A percentile compares a stretch with the other conserved stretches of the same genome.
Conservation (phyloP, 805 yeast genomes). For the Sugiyamaella boreocaroliniensis region DNA sequence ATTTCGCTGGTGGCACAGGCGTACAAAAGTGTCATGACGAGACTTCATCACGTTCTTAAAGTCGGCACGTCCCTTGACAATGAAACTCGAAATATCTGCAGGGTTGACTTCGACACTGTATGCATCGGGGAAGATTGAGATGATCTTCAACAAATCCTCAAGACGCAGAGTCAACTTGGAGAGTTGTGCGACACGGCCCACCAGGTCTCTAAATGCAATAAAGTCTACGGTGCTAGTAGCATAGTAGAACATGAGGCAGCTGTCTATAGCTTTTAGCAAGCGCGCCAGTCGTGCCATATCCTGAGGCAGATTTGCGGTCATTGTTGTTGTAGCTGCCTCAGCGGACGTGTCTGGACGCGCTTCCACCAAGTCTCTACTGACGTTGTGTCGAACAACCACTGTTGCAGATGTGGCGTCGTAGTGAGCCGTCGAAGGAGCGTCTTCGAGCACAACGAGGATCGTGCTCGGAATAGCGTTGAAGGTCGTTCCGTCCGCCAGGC, state of each 20-base stretch:
- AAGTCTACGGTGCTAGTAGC: slow-evolving; percentile 21
- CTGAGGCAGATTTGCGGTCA: background rate
- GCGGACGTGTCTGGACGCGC: no score
- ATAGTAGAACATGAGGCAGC: slow-evolving; percentile 18
- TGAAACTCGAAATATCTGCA: background rate
- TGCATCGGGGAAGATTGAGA: slow-evolving; percentile 20
- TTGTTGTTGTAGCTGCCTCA: no score
- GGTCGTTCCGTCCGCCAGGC: background rate
- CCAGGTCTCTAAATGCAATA: slow-evolving; percentile 18
- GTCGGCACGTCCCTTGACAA: slow-evolving; percentile 1
- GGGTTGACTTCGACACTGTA: slow-evolving; percentile 14
- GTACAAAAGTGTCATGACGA: background rate
- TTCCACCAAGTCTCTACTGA: background rate
- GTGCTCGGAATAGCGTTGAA: background rate
- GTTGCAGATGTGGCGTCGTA: background rate
- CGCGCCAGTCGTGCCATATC: slow-evolving; percentile 8
- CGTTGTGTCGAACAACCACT: background rate
- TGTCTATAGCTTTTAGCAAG: slow-evolving; percentile 22
- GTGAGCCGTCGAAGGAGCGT: background rate
- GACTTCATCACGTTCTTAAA: background rate
- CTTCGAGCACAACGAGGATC: background rate
- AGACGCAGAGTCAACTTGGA: slow-evolving; percentile 17
- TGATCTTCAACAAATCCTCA: slow-evolving; percentile 19
- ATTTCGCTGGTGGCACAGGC: background rate
- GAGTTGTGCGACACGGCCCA: slow-evolving; percentile 14